Evolutionary conservation across 2,329 filamentous ascomycete species (phyloP).

Genomic region (Ophiostoma fasciatum): DNA sequence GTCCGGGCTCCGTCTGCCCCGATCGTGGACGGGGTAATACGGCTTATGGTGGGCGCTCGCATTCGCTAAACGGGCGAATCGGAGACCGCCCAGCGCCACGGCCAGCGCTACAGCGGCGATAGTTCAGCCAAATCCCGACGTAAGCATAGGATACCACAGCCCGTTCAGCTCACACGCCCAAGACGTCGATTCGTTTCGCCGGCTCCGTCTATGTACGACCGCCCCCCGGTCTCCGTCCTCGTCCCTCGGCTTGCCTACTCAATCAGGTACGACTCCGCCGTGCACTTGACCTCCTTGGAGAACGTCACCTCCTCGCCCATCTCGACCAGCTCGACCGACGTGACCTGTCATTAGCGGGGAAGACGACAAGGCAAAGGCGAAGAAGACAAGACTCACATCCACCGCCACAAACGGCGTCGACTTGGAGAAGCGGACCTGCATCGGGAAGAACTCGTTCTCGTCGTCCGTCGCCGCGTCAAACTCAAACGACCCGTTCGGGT

Average conservation of each 20-base stretch:
- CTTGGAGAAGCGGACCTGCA: slow-evolving; percentile 84
- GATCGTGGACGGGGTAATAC: no score
- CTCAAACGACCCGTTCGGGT: slow-evolving; percentile 77
- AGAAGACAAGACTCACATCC: slow-evolving; percentile 52
- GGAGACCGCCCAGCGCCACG: no score
- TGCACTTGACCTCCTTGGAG: slow-evolving; percentile 66
- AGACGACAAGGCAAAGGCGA: not conserved
- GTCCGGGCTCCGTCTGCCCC: no score
- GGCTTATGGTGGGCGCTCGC: no score
- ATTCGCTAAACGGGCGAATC: no score
- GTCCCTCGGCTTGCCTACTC: slow-evolving; percentile 35
- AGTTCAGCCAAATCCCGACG: no score
- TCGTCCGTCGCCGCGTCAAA: slow-evolving; percentile 82
- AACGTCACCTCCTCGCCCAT: slow-evolving; percentile 68
- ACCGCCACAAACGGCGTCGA: slow-evolving; percentile 77
- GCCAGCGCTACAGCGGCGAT: no score
- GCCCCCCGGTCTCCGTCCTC: not conserved
- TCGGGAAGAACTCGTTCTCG: slow-evolving; percentile 95
- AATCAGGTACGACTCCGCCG: slow-evolving; percentile 62
- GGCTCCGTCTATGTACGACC: no score
- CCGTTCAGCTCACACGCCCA: not conserved
- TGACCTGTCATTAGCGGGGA: slow-evolving; percentile 31
- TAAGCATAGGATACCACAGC: no score
- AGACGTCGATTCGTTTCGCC: no score
- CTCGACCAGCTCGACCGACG: slow-evolving; percentile 54